Conservation (phyloP, 2,329 filamentous ascomycete genomes). For the Colletotrichum zoysiae region DNA sequence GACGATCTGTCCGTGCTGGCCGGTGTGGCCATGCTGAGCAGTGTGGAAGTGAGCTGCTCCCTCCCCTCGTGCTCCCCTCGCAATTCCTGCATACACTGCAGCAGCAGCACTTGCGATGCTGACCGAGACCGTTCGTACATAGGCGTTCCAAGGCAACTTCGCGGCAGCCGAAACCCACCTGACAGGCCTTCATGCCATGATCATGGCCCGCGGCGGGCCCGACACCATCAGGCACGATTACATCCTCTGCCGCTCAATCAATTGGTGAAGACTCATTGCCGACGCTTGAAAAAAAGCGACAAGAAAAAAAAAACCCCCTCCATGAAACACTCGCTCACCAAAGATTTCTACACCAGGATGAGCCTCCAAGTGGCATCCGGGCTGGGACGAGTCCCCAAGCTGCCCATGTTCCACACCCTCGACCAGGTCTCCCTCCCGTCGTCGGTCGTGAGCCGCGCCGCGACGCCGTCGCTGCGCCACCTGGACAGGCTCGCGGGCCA, state of each 20-base stretch:
- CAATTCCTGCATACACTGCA: too few species aligned
- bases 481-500: conserved; percentile 34
- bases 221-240: conserved; percentile 41
- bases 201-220: conserved; percentile 37
- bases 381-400: conserved; percentile 37
- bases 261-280: conserved; percentile 29
- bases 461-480: conserved; percentile 30
- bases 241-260: conserved; percentile 42
- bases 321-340: conserved; percentile 15
- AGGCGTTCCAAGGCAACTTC: conserved; percentile 43
- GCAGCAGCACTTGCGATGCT: neutral
- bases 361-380: conserved; percentile 42
- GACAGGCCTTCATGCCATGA: conserved; percentile 39
- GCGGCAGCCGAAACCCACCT: conserved; percentile 38
- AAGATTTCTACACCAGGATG: conserved; percentile 16
- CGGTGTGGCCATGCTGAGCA: conserved; percentile 36
- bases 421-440: conserved; percentile 40
- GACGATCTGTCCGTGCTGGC: conserved; percentile 34
- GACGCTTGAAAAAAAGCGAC: neutral
- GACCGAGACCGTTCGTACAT: neutral
- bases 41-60: conserved; percentile 33
- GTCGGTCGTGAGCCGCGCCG: conserved; percentile 27
- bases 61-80: too few species aligned
- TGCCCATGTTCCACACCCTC: conserved; percentile 42
- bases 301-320: neutral